Evolutionary conservation across 1,284 basidiomycete species (phyloP), one percentile per base, ranked within the genome.

Genomic region (Heterobasidion parviporum): DNA sequence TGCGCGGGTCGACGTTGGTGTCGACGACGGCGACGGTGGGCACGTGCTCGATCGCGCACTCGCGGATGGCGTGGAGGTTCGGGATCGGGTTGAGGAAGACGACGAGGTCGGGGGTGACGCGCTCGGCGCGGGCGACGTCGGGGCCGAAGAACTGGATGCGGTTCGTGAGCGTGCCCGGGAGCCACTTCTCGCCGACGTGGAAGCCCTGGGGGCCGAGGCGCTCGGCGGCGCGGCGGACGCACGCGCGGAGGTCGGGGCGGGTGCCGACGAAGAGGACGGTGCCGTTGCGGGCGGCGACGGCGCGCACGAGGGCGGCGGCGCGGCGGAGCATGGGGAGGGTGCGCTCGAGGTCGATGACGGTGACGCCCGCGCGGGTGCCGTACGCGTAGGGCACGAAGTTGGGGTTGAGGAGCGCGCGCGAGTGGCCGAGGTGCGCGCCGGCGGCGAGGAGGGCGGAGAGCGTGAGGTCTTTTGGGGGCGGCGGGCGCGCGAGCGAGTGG

Each of bases 301-400:
- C 87, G 52, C 90, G 86, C 41, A 94, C 87, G 52, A 99, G 81
- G 58, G 87, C 86, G 41, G 93, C 90, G 8, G 96, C 94, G 54
- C 95, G 87, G 34, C 94, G 86, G 18, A 99, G 80, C 57, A 95
- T 85, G 5, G 94, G 93, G 1, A 99, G 76, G 0, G 97, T 98
- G 62, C 91, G 88, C 69, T 98, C 94, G 41, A 99, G 79, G 72
- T 99, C 94, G 69, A 99, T 98, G 69, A 98, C 82, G 53, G 92
- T 92, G 59, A 98, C 82, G 14, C 89, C 92, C 38, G 93, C 84
- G 54, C 97, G 90, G 26, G 83, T 85, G 58, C 96, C 97, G 68
- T 98, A 98, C 48, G 96, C 87, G 68, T 93, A 95, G n/a, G 95
- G 92, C 62, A 89, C 80, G 67, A 92, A 95, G 61, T 93, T 86